phyloP scores from a whole-genome alignment of 2,329 filamentous ascomycete species.

The Aulographum hederae region DNA sequence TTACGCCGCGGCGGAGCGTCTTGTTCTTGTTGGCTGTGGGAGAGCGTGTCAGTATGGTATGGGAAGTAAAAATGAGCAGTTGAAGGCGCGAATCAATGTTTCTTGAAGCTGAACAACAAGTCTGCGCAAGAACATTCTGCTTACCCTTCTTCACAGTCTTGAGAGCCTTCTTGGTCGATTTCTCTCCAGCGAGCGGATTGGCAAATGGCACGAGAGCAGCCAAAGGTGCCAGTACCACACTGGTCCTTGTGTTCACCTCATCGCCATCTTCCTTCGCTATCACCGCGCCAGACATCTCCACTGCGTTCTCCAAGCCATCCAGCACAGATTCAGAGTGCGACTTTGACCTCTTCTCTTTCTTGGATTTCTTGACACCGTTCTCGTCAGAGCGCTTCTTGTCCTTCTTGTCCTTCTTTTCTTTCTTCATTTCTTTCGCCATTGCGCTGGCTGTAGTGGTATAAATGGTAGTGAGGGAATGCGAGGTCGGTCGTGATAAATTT shows the following conservation, averaged over 20 bases:
- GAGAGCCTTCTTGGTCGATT: conserved; percentile 48
- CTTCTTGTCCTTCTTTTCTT: conserved; percentile 45
- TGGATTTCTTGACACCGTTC: conserved; percentile 22
- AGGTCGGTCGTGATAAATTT: no score
- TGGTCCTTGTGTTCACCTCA: conserved; percentile 19
- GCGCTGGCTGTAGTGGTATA: no score
- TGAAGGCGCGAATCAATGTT: no score
- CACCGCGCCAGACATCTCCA: conserved; percentile 10
- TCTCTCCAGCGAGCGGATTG: conserved; percentile 61
- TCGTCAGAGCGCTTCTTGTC: conserved; percentile 38
- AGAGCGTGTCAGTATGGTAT: neutral
- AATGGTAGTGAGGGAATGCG: no score
- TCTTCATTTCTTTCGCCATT: conserved; percentile 35
- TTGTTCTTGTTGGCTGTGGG: conserved; percentile 76
- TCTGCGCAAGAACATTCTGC: no score
- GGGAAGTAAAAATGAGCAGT: neutral
- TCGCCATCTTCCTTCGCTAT: conserved; percentile 20
- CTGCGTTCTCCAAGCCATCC: neutral
- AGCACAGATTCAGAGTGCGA: conserved; percentile 2
- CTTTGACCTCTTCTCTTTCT: conserved; percentile 25
- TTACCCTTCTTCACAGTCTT: conserved; percentile 45
- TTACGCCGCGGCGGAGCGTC: conserved; percentile 91
- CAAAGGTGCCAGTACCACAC: conserved; percentile 13
- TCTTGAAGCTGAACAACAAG: neutral
- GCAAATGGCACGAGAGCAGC: conserved; percentile 66